Conservation (phyloP, 495 filamentous ascomycete genomes). For the Xylaria scruposa region DNA sequence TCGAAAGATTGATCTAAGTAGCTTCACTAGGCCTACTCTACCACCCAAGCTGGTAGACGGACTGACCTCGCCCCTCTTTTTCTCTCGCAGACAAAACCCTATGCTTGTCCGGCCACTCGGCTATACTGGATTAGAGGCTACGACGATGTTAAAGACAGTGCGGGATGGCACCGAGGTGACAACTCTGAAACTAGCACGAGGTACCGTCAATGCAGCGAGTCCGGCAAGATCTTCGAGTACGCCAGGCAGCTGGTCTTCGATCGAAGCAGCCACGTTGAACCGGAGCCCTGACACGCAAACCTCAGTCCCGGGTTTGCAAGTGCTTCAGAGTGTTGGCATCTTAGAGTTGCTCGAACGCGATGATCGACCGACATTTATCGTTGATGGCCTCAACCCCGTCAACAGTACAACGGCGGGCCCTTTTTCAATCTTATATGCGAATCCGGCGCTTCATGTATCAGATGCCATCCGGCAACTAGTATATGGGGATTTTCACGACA, state of each 20-base stretch:
- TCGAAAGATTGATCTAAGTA: slow-evolving; percentile 41
- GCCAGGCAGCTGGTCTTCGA: slow-evolving; percentile 53
- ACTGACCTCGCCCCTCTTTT: slow-evolving; percentile 62
- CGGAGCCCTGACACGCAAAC: slow-evolving; percentile 53
- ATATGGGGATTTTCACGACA: slow-evolving; percentile 48
- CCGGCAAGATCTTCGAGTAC: slow-evolving; percentile 57
- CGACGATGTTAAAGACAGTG: slow-evolving; percentile 64
- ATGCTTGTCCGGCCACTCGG: slow-evolving; percentile 58
- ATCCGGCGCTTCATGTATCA: slow-evolving; percentile 60
- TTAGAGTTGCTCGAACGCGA: slow-evolving; percentile 72
- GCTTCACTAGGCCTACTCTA: slow-evolving; percentile 36
- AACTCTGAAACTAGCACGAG: slow-evolving; percentile 68
- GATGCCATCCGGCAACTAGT: slow-evolving; percentile 57
- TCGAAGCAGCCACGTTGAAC: slow-evolving; percentile 45
- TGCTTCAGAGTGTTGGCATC: slow-evolving; percentile 64
- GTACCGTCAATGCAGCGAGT: slow-evolving; percentile 57
- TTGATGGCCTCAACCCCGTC: slow-evolving; percentile 63
- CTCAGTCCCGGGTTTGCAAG: slow-evolving; percentile 48
- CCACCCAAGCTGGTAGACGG: slow-evolving; percentile 34
- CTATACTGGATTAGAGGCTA: slow-evolving; percentile 60
- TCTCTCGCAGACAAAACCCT: slow-evolving; percentile 56
- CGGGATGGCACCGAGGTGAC: slow-evolving; percentile 61
- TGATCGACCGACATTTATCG: slow-evolving; percentile 69
- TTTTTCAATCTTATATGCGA: slow-evolving; percentile 64
- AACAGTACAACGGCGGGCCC: slow-evolving; percentile 56